A percentile compares a stretch with the other conserved stretches of the same genome.
Conservation (phyloP, 2,329 filamentous ascomycete genomes). For the Diaporthe helianthi region DNA sequence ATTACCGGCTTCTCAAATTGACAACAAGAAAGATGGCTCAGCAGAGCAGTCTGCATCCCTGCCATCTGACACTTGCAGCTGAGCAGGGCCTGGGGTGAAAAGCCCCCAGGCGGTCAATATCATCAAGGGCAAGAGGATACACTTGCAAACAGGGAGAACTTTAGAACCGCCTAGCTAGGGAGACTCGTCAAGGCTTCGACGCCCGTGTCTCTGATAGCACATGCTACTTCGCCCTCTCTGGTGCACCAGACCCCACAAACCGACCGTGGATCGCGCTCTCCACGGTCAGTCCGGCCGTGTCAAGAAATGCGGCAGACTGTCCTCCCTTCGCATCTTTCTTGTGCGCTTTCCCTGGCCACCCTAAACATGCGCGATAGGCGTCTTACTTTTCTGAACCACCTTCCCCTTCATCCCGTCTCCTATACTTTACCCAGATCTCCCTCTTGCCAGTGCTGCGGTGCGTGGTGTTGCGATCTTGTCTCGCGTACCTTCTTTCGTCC, state of each 20-base stretch:
- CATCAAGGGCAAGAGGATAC: background rate
- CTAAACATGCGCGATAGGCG: constrained; percentile 35
- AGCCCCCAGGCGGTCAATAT: constrained; percentile 13
- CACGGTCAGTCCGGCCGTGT: constrained; percentile 32
- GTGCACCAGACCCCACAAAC: constrained; percentile 32
- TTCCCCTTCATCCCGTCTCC: constrained; percentile 30
- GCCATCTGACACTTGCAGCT: constrained; percentile 27
- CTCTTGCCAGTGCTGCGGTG: constrained; percentile 18
- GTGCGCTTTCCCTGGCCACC: constrained; percentile 11
- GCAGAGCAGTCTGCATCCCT: constrained; percentile 17
- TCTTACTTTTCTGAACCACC: constrained; percentile 36
- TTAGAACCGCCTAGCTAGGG: constrained; percentile 26
- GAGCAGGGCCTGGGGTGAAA: constrained; percentile 17
- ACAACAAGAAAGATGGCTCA: constrained; percentile 13
- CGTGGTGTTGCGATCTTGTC: constrained; percentile 35
- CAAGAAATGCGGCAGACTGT: constrained; percentile 33
- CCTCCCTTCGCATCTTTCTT: constrained; percentile 30
- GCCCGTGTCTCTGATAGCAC: constrained; percentile 32
- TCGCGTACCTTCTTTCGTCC: constrained; percentile 29
- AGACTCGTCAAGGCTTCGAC: constrained; percentile 27
- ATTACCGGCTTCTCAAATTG: background rate
- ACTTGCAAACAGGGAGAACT: constrained; percentile 33
- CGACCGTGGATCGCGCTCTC: constrained; percentile 27
- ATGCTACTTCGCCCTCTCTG: constrained; percentile 30
- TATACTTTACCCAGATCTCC: constrained; percentile 26